Percentiles rank a stretch among this genome's conserved stretches.
Evolutionary conservation across 305 asterid species (phyloP).

Genomic region (Solanum hybrid): DNA sequence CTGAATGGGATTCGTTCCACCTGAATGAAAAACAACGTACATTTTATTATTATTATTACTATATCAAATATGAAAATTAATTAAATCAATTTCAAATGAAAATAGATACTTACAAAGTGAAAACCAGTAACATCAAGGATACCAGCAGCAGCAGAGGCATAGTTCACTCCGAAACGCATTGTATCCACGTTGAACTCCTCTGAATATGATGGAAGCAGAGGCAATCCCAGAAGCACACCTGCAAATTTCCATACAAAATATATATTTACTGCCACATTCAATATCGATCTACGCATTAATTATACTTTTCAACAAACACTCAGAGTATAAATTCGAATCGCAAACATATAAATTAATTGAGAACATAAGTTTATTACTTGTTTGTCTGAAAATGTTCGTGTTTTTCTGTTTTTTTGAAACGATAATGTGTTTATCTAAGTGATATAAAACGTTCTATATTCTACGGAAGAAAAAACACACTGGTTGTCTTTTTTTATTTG

Average conservation of each 20-base stretch:
- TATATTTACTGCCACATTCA: neutral
- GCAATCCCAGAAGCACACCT: conserved; percentile 25
- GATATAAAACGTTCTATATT: neutral
- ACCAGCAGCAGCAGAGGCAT: conserved; percentile 40
- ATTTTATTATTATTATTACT: no score
- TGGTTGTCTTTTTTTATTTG: no score
- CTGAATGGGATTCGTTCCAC: conserved; percentile 28
- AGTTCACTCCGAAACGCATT: conserved; percentile 27
- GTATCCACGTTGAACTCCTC: conserved; percentile 1
- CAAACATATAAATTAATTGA: no score
- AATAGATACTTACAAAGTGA: conserved; percentile 14
- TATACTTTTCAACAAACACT: neutral
- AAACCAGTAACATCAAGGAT: conserved; percentile 27
- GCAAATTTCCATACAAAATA: neutral
- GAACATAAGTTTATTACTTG: neutral
- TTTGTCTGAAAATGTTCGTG: neutral
- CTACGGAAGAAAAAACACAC: no score
- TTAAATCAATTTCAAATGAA: neutral
- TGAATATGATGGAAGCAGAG: conserved; percentile 24
- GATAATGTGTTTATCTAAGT: neutral
- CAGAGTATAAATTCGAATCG: neutral
- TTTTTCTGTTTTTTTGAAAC: no score
- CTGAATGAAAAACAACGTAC: conserved; percentile 4
- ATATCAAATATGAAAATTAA: neutral
- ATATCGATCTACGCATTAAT: no score